Evolutionary conservation across 306 rosid genomes (phyloP).

Genomic region (Trifolium pratense): DNA sequence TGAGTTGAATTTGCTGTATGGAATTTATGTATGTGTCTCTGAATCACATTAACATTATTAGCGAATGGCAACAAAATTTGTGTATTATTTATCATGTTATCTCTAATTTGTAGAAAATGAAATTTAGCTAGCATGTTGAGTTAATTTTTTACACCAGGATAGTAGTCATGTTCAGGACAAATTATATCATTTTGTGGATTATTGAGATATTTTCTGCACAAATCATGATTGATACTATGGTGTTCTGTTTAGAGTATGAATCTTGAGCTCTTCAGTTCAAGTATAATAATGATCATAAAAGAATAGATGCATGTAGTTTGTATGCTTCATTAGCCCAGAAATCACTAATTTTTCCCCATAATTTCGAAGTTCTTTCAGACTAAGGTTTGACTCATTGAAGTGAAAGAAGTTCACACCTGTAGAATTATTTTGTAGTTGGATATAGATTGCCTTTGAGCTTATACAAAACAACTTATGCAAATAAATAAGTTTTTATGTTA

Average conservation of each 20-base stretch:
- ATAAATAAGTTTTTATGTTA: no score
- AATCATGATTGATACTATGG: not conserved
- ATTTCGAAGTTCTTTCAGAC: not conserved
- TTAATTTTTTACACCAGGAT: not conserved
- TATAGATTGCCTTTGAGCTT: not conserved
- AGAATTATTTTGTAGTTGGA: not conserved
- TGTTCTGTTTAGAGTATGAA: constrained; percentile 10
- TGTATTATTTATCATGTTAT: constrained; percentile 21
- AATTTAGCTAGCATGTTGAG: not conserved
- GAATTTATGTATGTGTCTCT: constrained; percentile 6
- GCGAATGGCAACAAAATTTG: not conserved
- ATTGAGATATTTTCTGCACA: not conserved
- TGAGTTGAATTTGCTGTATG: constrained; percentile 24
- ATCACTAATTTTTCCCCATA: not conserved
- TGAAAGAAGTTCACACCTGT: not conserved
- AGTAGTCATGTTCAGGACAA: not conserved
- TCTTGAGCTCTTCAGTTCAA: not conserved
- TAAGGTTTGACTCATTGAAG: not conserved
- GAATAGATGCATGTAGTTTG: not conserved
- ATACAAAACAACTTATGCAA: no score
- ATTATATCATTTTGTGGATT: constrained; percentile 6
- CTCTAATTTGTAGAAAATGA: not conserved
- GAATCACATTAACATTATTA: not conserved
- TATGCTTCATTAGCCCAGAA: not conserved
- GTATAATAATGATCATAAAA: not conserved